phyloP scores from a whole-genome alignment of 2,329 filamentous ascomycete genomes.

The Fonsecaea pugnacius region DNA sequence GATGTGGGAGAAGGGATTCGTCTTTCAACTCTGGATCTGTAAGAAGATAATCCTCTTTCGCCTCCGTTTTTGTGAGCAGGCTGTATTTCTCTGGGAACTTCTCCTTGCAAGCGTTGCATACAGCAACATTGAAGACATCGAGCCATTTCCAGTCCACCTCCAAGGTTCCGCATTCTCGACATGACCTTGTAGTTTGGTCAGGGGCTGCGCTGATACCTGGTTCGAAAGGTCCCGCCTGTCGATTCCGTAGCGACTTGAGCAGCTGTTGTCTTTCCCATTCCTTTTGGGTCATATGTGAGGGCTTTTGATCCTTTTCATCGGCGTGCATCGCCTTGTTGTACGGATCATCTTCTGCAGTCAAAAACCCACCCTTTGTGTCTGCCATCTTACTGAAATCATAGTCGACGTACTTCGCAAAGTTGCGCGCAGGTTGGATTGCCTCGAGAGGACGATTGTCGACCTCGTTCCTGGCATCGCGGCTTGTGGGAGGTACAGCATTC shows the following conservation, averaged over 20 bases:
- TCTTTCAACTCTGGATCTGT: slow-evolving; percentile 95
- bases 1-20: slow-evolving; percentile 79
- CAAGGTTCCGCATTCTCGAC: slow-evolving; percentile 77
- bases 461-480: slow-evolving; percentile 68
- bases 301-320: slow-evolving; percentile 66
- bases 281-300: slow-evolving; percentile 82
- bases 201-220: slow-evolving; percentile 79
- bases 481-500: slow-evolving; percentile 61
- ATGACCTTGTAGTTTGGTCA: slow-evolving; percentile 69
- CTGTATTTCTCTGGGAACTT: slow-evolving; percentile 90
- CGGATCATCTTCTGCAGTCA: slow-evolving; percentile 89
- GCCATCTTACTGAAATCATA: slow-evolving; percentile 99
- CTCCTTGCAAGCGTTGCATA: slow-evolving; percentile 88
- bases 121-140: slow-evolving; percentile 73
- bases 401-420: slow-evolving; percentile 93
- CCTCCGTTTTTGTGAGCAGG: slow-evolving; percentile 94
- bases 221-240: slow-evolving; percentile 82
- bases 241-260: slow-evolving; percentile 70
- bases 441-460: slow-evolving; percentile 47
- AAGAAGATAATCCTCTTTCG: slow-evolving; percentile 89
- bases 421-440: slow-evolving; percentile 74
- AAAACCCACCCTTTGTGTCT: slow-evolving; percentile 94
- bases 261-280: slow-evolving; percentile 90
- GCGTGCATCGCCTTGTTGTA: slow-evolving; percentile 76
- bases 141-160: slow-evolving; percentile 98